Evolutionary conservation across 2,329 filamentous ascomycete species (phyloP), one percentile per base, ranked within the genome.

Genomic region (Ophiocordyceps camponoti-floridani): DNA sequence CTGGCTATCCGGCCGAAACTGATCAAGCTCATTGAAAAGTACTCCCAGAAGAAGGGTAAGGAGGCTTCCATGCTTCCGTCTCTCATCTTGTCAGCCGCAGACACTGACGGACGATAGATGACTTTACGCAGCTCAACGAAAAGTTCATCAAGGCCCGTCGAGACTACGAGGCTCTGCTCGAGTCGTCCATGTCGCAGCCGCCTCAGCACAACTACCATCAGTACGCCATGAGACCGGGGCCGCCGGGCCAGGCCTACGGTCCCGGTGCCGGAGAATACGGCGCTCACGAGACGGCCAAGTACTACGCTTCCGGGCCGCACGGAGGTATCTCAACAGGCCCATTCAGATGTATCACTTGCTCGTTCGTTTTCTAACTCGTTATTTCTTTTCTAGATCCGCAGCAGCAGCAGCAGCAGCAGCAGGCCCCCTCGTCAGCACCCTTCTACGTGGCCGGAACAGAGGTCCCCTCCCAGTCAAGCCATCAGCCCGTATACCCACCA

Each of bases 121-220:
- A 98, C 61, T 96, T 98, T 58, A 95, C 91, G 2, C 89, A 96
- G 59, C 69, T 98, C 49, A 98, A 98, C 57, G 91, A 98, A 62
- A 96, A 96, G 66, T 98, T 98, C 62, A 96, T 98, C 70, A 98
- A 98, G 64, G 91, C 91, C 41, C 81, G 91, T 51, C 77, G 89
- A 54, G 91, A 98, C 63, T 98, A 98, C 60, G 91, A 98, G 64
- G 80, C 84, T 28, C 72, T 98, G n/a, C 70, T 98, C 18, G 91
- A 98, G 62, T 83, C 85, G 16, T 96, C 89, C 46, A 96, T 98
- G 89, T 79, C 88, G 1, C 89, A 95, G 53, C 83, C 88, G n/a
- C 78, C 84, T 44, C 82, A 84, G 56, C 77, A 81, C 42, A 77
- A 72, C 51, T 91, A 89, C 58, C 80, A 83, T 53, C 78, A 84